Base-by-base conservation (phyloP, 768 basidiomycete genomes). In the Tulasnella calospora region DNA sequence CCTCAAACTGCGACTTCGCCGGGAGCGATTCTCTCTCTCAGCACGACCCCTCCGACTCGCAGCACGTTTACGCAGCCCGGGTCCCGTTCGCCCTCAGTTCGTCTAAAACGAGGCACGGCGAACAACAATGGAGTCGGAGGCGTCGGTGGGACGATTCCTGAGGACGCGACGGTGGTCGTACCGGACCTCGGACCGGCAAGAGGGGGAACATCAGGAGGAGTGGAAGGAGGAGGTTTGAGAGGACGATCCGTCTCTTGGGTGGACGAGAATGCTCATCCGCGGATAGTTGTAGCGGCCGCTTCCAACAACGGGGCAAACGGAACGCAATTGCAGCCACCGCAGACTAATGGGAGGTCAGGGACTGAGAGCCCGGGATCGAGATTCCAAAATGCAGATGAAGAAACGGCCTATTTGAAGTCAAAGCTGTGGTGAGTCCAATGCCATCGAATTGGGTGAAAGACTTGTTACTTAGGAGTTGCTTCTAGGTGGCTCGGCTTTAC, bases 401-500 rank as follows among this genome's bases (percentile, higher is more conserved):
- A 94, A 84, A 88, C 89, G 36, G 89, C 90, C 79, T 97, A 96
- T 84, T 86, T 97, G 51, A 91, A 89, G 81, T 94, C 94, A 7
- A 95, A 92, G 83, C 82, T 96, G 80, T 96, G 96, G 94, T 92
- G 81, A 30, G 88, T 85, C 23, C 27, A 13, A 15, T 47, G 40
- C 30, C 27, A 75, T 46, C 23, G 30, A 44, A 51, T 23, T 17
- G 38, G 5, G 13, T 70, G 27, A 75, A 74, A 44, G 61, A 55
- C 40, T 6, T 23, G 27, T n/a, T n/a, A n/a, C 79, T 61, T 61
- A 35, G 23, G 33, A 30, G 3, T 13, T 36, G 81, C 57, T 73
- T 79, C 2, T 79, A 94, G 95, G 96, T 97, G 97, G 94, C 81
- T 88, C 15, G 97, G 97, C 0, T 92, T 98, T 81, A 79, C 90